Percentiles rank a stretch among this genome's conserved stretches.
Evolutionary conservation across 495 filamentous ascomycete genomes (phyloP).

Genomic region (Penicillium macrosclerotiorum): DNA sequence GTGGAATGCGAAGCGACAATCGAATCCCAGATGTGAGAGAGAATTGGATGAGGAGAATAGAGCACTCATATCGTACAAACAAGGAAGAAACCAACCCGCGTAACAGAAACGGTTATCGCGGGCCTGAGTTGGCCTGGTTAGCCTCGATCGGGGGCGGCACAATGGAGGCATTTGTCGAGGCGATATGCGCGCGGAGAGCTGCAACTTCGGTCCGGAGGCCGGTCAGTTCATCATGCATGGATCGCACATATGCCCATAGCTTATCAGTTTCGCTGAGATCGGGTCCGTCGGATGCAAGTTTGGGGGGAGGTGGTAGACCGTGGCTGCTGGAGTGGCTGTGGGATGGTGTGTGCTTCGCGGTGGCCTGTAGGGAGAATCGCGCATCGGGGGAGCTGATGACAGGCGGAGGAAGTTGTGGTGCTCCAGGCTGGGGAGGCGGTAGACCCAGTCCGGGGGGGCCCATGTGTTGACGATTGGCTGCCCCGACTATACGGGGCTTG

Average conservation of each 20-base stretch:
- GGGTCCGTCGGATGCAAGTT: slow-evolving; percentile 26
- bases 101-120: slow-evolving; percentile 20
- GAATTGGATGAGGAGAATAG: not conserved
- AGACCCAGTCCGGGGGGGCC: slow-evolving; percentile 30
- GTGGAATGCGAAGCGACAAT: not conserved
- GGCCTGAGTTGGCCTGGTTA: slow-evolving; percentile 22
- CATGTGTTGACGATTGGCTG: slow-evolving; percentile 27
- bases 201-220: slow-evolving; percentile 41
- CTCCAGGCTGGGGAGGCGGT: slow-evolving; percentile 38
- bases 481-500: too few species aligned
- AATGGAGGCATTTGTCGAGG: slow-evolving; percentile 29
- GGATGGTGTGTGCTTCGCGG: slow-evolving; percentile 32
- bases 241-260: slow-evolving; percentile 47
- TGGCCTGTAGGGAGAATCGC: slow-evolving; percentile 40
- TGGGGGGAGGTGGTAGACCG: slow-evolving; percentile 25
- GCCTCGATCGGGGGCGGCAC: slow-evolving; percentile 22
- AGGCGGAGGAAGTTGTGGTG: slow-evolving; percentile 53
- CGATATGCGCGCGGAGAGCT: slow-evolving; percentile 37
- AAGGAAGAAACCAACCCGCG: not conserved
- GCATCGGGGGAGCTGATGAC: slow-evolving; percentile 47
- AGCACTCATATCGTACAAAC: slow-evolving; percentile 26
- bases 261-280: slow-evolving; percentile 34
- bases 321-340: slow-evolving; percentile 45
- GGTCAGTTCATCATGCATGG: slow-evolving; percentile 41
- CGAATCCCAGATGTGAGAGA: not conserved